These are phyloP conservation scores for Rubroshorea leprosula DNA, from an alignment of 345 rosid genomes.

Conservation along the genomic window DNA sequence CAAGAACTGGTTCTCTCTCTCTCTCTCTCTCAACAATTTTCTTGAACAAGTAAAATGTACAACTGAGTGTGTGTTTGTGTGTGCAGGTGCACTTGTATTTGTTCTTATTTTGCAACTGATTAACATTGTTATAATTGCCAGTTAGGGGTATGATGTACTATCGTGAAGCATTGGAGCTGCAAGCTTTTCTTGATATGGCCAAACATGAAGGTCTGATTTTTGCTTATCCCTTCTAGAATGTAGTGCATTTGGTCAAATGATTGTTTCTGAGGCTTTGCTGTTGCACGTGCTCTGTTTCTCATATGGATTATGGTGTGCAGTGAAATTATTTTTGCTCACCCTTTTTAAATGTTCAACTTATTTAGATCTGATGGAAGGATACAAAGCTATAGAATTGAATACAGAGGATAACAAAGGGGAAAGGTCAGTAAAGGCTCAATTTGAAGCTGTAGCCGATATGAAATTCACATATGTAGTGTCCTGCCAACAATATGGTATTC, in stretches of 20 bases:
- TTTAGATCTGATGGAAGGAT: conserved; percentile 92
- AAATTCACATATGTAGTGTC: conserved; percentile 94
- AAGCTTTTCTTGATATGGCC: conserved; percentile 99
- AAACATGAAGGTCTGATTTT: conserved; percentile 67
- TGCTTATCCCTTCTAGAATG: conserved; percentile 7
- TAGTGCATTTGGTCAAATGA: neutral
- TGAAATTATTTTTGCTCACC: conserved; percentile 15
- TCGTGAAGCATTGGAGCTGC: conserved; percentile 96
- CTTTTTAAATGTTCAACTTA: conserved; percentile 22
- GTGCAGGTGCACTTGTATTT: neutral
- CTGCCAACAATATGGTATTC: conserved; percentile 92
- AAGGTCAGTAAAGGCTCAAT: conserved; percentile 77
- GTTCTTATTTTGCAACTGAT: conserved; percentile 4
- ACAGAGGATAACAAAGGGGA: conserved; percentile 69
- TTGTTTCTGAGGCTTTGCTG: no score
- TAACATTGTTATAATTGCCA: conserved; percentile 27
- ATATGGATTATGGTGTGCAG: neutral
- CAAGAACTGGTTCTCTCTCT: conserved; percentile 74
- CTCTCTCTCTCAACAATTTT: conserved; percentile 1
- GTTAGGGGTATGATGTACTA: conserved; percentile 99
- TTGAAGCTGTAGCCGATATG: conserved; percentile 99
- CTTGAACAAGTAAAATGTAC: no score
- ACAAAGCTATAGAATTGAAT: conserved; percentile 78
- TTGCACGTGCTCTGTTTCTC: neutral
- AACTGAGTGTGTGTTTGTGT: neutral